Conservation (phyloP, 306 rosid species). For the Nissolia schottii region DNA sequence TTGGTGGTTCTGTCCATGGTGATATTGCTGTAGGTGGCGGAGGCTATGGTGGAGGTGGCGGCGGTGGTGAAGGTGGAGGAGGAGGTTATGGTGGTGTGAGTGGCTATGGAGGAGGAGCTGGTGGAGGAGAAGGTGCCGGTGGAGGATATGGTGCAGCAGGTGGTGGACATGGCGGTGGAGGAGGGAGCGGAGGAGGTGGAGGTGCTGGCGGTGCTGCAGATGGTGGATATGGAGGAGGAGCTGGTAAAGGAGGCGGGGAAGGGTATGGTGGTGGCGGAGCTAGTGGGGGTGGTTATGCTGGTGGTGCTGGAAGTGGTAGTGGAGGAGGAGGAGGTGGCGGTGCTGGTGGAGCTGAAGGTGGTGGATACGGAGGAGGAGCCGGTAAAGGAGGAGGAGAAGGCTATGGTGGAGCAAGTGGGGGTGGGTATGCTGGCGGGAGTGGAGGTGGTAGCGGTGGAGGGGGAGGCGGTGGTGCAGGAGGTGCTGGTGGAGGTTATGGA, state of each 20-base stretch:
- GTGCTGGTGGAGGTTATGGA: constrained; percentile 24
- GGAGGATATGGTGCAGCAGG: constrained; percentile 33
- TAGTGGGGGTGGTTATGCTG: not conserved
- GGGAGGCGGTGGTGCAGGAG: not conserved
- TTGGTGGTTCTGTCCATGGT: not conserved
- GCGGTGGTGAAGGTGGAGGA: constrained; percentile 30
- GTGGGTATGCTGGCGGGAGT: not conserved
- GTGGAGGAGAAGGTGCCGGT: constrained; percentile 32
- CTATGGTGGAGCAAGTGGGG: not conserved
- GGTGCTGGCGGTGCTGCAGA: constrained; percentile 26
- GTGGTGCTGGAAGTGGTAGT: constrained; percentile 17
- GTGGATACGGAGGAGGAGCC: not conserved
- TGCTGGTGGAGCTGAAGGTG: not conserved
- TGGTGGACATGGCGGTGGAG: constrained; percentile 5
- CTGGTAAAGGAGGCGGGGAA: constrained; percentile 22
- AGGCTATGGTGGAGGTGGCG: not conserved
- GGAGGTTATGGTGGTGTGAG: constrained; percentile 32
- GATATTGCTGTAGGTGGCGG: not conserved
- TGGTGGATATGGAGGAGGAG: constrained; percentile 32
- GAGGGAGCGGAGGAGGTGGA: constrained; percentile 28
- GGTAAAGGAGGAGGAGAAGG: constrained; percentile 26
- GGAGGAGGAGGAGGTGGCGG: constrained; percentile 23
- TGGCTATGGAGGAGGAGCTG: constrained; percentile 36
- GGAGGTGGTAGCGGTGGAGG: not conserved
- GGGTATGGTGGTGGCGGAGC: constrained; percentile 18